Conservation (phyloP, 2,329 filamentous ascomycete genomes). For the Lachnellula cervina region DNA sequence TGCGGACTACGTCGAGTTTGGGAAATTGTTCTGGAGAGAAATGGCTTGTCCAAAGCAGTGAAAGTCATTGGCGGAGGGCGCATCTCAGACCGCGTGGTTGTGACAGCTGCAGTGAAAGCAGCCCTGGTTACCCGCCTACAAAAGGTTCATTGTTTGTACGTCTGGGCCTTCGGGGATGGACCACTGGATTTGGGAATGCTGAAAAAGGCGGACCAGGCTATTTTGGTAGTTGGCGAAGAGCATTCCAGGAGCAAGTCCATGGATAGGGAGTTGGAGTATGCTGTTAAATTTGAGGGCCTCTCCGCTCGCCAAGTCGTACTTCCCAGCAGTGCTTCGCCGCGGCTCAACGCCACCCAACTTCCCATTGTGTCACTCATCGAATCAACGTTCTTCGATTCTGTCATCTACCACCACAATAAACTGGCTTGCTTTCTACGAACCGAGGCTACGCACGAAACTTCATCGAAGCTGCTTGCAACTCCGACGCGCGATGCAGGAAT, state of each 20-base stretch:
- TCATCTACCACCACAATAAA: too few relatives aligned
- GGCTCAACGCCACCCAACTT: conserved; percentile 40
- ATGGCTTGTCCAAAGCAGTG: conserved; percentile 39
- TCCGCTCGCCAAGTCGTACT: conserved; percentile 44
- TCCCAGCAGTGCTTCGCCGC: conserved; percentile 35
- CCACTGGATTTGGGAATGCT: conserved; percentile 55
- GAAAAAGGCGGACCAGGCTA: conserved; percentile 43
- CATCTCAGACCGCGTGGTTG: conserved; percentile 42
- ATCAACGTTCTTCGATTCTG: too few relatives aligned
- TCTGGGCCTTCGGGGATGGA: conserved; percentile 59
- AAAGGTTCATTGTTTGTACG: conserved; percentile 32
- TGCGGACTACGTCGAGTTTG: conserved; percentile 50
- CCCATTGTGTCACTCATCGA: conserved; percentile 31
- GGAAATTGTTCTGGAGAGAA: conserved; percentile 46
- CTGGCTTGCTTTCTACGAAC: too few relatives aligned
- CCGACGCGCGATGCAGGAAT: conserved; percentile 47
- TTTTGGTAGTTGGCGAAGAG: conserved; percentile 51
- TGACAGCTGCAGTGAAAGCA: conserved; percentile 48
- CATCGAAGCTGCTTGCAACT: conserved; percentile 48
- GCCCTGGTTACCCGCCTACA: conserved; percentile 40
- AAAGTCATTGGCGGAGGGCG: conserved; percentile 50
- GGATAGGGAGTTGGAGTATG: conserved; percentile 40
- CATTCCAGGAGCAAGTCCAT: conserved; percentile 46
- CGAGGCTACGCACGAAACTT: conserved; percentile 39
- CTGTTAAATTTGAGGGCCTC: conserved; percentile 39